Base-by-base conservation (phyloP, 257 asterid genomes). In the Primulina huaijiensis region DNA sequence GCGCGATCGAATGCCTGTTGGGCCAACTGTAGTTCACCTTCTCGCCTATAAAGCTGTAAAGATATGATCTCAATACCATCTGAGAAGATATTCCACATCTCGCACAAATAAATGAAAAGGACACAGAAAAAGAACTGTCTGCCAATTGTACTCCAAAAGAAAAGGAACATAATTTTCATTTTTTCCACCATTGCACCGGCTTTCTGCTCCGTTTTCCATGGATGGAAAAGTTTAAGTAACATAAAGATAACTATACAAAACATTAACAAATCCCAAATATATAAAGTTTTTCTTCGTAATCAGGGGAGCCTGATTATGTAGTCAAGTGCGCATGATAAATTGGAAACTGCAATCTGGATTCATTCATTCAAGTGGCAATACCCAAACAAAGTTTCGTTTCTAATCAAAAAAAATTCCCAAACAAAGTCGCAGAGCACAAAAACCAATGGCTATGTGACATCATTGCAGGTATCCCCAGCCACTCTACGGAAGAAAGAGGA, bases 1-100 rank as follows among this genome's bases (percentile, higher is more conserved):
- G 99, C 97, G 75, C 84, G 91, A 81, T 93, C 97, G 81, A 93
- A 90, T 74, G 99, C 95, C 80, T 78, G 91, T 77, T 87, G 96
- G n/a, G 96, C 97, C 80, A 89, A 74, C 75, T 82, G 87, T 67
- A 72, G 80, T 85, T 89, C 67, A 57, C 88, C 97, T 75, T 77
- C 92, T 75, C 71, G 69, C 78, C 97, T 85, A 72, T 90, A 90
- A 74, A 93, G 85, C 99, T 93, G 83, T 70, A 79, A 62, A 73
- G 60, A 69, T 19, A 69, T 82, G 68, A 62, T 67, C 75, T 72
- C 72, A 43, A 76, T 68, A 78, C 59, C 70, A 37, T 74, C 65
- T 50, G 64, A 40, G 40, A 64, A 78, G 63, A 58, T 14, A 11
- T 69, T 58, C 20, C 53, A 33, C 46, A 61, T n/a, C 23, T 29